Percentiles rank a stretch among this genome's conserved stretches.
These are phyloP conservation scores for Lachancea nothofagi DNA, from an alignment of 805 yeast species.

Conservation along the genomic window DNA sequence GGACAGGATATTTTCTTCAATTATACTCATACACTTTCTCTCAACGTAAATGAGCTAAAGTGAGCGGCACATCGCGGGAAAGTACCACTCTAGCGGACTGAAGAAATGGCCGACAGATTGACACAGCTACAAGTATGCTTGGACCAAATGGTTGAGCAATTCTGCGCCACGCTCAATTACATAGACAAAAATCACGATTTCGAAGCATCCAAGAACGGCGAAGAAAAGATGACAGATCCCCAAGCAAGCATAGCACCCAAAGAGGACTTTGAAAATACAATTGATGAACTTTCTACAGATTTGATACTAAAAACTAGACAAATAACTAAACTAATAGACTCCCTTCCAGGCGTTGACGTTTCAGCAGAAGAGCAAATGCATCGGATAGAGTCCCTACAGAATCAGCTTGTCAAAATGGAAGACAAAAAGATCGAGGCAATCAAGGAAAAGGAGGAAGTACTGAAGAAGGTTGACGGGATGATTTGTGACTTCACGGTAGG, in stretches of 20 bases:
- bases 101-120: constrained; percentile 70
- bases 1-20: no score
- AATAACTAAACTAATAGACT: constrained; percentile 75
- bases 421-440: constrained; percentile 50
- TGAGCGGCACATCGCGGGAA: not conserved
- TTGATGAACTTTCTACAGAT: constrained; percentile 77
- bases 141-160: constrained; percentile 73
- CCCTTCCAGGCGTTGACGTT: constrained; percentile 89
- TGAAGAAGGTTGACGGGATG: constrained; percentile 58
- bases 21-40: no score
- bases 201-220: constrained; percentile 40
- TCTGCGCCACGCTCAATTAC: constrained; percentile 70
- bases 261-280: constrained; percentile 42
- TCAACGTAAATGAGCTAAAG: no score
- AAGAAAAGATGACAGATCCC: constrained; percentile 59
- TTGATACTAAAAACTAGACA: constrained; percentile 82
- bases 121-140: constrained; percentile 86
- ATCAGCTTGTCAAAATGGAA: constrained; percentile 58
- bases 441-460: constrained; percentile 55
- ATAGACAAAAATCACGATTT: constrained; percentile 73
- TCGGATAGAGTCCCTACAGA: constrained; percentile 55
- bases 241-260: constrained; percentile 49
- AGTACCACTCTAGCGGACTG: not conserved
- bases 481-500: constrained; percentile 45
- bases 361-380: constrained; percentile 67